Conservation (phyloP, 306 rosid species). For the Morella rubra region DNA sequence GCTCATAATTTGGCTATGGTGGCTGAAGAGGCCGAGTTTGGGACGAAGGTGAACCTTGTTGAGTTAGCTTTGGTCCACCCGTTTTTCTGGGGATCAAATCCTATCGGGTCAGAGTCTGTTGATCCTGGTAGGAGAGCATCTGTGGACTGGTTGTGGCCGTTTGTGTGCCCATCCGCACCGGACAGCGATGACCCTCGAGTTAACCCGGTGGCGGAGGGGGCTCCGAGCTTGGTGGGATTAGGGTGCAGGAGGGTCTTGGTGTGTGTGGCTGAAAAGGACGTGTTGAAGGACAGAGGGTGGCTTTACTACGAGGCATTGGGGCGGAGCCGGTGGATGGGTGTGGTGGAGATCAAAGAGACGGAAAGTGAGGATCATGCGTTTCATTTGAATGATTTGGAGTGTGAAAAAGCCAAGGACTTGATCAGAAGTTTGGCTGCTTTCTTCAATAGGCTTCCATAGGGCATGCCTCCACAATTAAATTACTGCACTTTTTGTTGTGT, state of each 20-base stretch:
- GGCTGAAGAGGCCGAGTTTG: conserved; percentile 16
- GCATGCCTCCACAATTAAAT: conserved; percentile 21
- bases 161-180: conserved; percentile 27
- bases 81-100: conserved; percentile 33
- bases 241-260: conserved; percentile 41
- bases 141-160: conserved; percentile 32
- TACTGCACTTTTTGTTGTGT: neutral
- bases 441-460: conserved; percentile 40
- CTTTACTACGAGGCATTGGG: conserved; percentile 32
- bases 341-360: conserved; percentile 37
- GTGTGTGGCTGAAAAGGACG: conserved; percentile 47
- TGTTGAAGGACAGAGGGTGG: conserved; percentile 37
- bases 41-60: conserved; percentile 20
- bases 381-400: conserved; percentile 23
- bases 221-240: conserved; percentile 35
- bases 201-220: conserved; percentile 36
- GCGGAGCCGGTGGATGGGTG: conserved; percentile 34
- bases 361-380: conserved; percentile 32
- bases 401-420: conserved; percentile 26
- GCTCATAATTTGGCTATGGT: conserved; percentile 33
- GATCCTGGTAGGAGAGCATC: conserved; percentile 7
- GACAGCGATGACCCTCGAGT: conserved; percentile 29
- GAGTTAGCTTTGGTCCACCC: conserved; percentile 40
- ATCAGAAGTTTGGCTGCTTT: conserved; percentile 34
- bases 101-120: conserved; percentile 28